phyloP scores from a whole-genome alignment of 225 moss, liverwort and hornwort genomes.

The Climacium dendroides region DNA sequence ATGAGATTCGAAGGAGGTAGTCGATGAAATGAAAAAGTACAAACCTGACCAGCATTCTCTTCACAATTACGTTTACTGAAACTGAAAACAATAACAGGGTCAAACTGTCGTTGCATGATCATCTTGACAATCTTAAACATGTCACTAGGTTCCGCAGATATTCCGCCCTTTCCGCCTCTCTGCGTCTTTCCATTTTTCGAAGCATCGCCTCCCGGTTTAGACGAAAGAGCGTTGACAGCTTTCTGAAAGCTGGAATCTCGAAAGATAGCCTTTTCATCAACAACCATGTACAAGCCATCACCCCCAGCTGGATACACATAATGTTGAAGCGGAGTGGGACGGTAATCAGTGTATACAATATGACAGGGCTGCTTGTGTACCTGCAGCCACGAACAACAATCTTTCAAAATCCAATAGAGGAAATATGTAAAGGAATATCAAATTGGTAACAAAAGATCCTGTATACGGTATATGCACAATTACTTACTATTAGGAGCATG shows the following conservation, averaged over 20 bases:
- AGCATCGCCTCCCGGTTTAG: conserved; percentile 27
- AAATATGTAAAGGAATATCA: background rate
- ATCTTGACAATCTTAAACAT: conserved; percentile 97
- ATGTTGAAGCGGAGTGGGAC: conserved; percentile 95
- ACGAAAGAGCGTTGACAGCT: conserved; percentile 87
- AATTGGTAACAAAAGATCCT: background rate
- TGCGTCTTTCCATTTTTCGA: conserved; percentile 54
- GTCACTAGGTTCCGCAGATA: conserved; percentile 59
- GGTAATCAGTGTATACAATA: conserved; percentile 95
- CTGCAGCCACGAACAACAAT: conserved; percentile 18
- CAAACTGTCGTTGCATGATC: conserved; percentile 96
- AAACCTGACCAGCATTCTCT: conserved; percentile 82
- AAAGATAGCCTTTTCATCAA: conserved; percentile 82
- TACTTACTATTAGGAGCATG: background rate
- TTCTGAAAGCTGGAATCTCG: conserved; percentile 93
- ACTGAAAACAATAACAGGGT: conserved; percentile 95
- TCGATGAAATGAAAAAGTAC: background rate
- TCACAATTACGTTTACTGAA: conserved; percentile 98
- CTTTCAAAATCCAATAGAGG: background rate
- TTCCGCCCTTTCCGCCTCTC: conserved; percentile 40
- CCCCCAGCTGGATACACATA: conserved; percentile 93
- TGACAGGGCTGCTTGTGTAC: conserved; percentile 96
- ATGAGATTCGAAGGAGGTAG: background rate
- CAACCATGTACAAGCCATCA: conserved; percentile 90
- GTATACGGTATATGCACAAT: background rate